A percentile compares a stretch with the other conserved stretches of the same genome.
phyloP scores from a whole-genome alignment of 768 basidiomycete species.

The Leccinum incarnatum region DNA sequence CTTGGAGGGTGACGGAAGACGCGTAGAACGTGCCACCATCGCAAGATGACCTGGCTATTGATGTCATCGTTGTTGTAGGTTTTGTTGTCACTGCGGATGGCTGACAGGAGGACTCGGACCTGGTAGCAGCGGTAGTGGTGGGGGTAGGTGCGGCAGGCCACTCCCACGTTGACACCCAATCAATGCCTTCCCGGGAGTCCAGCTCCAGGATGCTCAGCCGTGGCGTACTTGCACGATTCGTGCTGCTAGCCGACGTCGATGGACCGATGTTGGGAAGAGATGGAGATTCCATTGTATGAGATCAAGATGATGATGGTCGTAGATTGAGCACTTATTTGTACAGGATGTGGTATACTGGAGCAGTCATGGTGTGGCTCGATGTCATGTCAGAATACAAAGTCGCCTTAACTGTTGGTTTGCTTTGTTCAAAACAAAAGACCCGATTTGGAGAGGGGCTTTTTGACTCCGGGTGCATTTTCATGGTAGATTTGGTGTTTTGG shows the following conservation, averaged over 20 bases:
- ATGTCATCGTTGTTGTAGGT: background rate
- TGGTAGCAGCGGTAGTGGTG: background rate
- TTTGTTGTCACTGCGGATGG: background rate
- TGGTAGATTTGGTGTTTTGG: background rate
- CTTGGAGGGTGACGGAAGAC: constrained; percentile 16
- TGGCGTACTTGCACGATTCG: background rate
- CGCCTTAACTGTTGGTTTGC: background rate
- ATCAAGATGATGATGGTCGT: background rate
- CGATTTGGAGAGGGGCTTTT: background rate
- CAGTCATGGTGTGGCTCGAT: background rate
- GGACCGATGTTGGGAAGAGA: background rate
- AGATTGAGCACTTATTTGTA: background rate
- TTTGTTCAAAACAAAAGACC: background rate
- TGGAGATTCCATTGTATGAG: background rate
- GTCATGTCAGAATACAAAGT: background rate
- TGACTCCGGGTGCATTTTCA: background rate
- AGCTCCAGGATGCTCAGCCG: background rate
- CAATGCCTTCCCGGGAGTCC: background rate
- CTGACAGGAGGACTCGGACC: background rate
- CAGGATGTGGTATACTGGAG: background rate
- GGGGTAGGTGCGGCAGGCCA: background rate
- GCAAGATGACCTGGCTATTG: background rate
- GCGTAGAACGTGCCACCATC: constrained; percentile 3
- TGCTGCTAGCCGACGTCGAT: background rate
- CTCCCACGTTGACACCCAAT: background rate